Conservation (phyloP, 2,329 filamentous ascomycete genomes). For the Colletotrichum sp. region DNA sequence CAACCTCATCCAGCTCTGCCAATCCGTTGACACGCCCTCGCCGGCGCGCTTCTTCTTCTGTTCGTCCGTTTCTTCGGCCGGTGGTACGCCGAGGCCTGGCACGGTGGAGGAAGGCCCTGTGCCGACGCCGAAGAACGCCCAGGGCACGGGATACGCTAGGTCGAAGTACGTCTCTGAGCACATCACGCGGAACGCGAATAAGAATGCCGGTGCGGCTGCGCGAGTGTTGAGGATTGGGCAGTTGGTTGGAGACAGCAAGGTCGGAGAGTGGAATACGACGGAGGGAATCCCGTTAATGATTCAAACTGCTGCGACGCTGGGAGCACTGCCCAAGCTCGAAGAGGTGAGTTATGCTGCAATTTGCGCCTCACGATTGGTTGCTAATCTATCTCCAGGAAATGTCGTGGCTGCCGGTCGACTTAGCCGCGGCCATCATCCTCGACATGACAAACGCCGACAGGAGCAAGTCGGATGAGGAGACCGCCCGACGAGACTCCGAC, state of each 20-base stretch:
- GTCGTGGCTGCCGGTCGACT: slow-evolving; percentile 42
- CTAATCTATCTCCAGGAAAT: background rate
- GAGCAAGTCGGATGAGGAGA: background rate
- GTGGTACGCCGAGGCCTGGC: background rate
- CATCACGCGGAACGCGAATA: slow-evolving; percentile 31
- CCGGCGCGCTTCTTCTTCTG: background rate
- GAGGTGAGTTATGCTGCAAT: slow-evolving; percentile 33
- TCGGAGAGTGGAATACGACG: slow-evolving; percentile 51
- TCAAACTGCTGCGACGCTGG: slow-evolving; percentile 45
- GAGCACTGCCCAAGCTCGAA: slow-evolving; percentile 46
- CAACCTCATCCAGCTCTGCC: slow-evolving; percentile 38
- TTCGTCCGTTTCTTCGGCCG: background rate
- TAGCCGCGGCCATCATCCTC: slow-evolving; percentile 33
- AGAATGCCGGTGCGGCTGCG: background rate
- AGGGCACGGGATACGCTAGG: slow-evolving; percentile 54
- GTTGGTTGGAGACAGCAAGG: slow-evolving; percentile 42
- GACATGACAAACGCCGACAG: slow-evolving; percentile 28
- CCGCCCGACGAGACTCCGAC: slow-evolving; percentile 23
- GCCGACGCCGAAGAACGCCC: slow-evolving; percentile 35
- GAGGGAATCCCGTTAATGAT: slow-evolving; percentile 56
- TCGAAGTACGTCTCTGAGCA: slow-evolving; percentile 54
- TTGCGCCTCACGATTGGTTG: background rate
- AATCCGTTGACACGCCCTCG: slow-evolving; percentile 26
- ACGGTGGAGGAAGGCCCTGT: slow-evolving; percentile 24
- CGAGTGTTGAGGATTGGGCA: slow-evolving; percentile 45